Evolutionary conservation across 1,284 basidiomycete genomes (phyloP), one percentile per base, ranked within the genome.

Genomic region (Malassezia cuniculi): DNA sequence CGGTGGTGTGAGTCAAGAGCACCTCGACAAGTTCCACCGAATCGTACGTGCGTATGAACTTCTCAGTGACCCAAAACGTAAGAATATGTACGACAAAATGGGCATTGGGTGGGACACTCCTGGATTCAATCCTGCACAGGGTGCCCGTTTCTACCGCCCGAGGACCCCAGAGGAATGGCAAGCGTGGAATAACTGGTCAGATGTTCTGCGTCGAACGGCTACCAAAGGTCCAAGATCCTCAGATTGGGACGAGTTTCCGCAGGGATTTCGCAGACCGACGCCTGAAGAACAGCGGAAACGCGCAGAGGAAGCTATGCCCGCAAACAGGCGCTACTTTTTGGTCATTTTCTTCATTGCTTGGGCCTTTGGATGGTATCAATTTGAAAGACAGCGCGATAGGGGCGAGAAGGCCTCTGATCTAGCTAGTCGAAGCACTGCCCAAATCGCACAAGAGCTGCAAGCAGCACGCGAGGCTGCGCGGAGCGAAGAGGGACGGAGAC

Each of bases 41-140:
- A 33, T 39, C 11, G 42, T 45, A 6, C 27, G 37, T 24, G 42
- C 42, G 11, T 45, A 45, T 17, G 42, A 45, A 15, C 27, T 45
- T 4, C 32, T 45, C 1, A 34, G 24, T 9, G 37, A 45, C 20
- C 17, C 12, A 4, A 29, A 31, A 17, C 28, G 27, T 5, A 25
- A 33, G 7, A 25, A 22, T 11, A 26, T 35, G 33, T 45, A 45
- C 21, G 42, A 45, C 16, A 19, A 30, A 16, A 39, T 26, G 15
- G 27, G 36, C n/a, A 24, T 39, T 7, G 42, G 42, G 2, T 45
- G 42, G 42, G 42, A 32, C 6, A 20, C 8, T 8, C 17, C 4
- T 32, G 31, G 9, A 6, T 9, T 16, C 24, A 31, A 24, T 6
- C 22, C 22, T 11, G 22, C 7, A 24, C 22, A 11, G 22, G 22